Conservation (phyloP, 1,284 basidiomycete species). For the Ustilago curta region DNA sequence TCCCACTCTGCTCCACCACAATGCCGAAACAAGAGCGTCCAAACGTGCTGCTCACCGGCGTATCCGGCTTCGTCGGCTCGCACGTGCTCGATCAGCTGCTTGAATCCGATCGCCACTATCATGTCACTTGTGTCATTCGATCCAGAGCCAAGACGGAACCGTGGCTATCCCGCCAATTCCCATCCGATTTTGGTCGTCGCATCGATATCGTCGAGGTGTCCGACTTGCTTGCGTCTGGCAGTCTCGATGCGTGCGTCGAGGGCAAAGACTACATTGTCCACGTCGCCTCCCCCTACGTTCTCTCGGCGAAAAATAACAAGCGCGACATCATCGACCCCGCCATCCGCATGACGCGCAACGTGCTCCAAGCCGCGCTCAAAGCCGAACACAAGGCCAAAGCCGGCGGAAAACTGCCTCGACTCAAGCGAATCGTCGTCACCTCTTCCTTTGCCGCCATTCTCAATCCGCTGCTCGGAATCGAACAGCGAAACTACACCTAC, state of each 20-base stretch:
- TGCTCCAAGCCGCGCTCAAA: conserved; percentile 43
- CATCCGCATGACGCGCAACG: conserved; percentile 43
- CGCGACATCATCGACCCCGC: conserved; percentile 48
- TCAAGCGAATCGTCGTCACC: conserved; percentile 50
- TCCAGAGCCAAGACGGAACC: conserved; percentile 47
- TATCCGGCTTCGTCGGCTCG: conserved; percentile 48
- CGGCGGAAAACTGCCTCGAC: conserved; percentile 16
- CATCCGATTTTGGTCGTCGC: conserved; percentile 18
- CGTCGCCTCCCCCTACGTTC: conserved; percentile 46
- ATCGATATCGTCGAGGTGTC: conserved; percentile 28
- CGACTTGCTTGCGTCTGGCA: conserved; percentile 32
- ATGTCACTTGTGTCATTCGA: conserved; percentile 41
- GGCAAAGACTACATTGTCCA: conserved; percentile 49
- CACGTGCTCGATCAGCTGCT: conserved; percentile 47
- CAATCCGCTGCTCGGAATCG: conserved; percentile 41
- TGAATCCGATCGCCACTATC: conserved; percentile 38
- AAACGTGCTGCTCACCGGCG: conserved; percentile 45
- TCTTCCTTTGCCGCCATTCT: conserved; percentile 47
- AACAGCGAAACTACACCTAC: conserved; percentile 48
- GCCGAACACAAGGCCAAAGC: conserved; percentile 31
- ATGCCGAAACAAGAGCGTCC: conserved; percentile 23
- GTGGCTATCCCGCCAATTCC: conserved; percentile 33
- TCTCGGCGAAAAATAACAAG: conserved; percentile 36
- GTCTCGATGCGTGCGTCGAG: conserved; percentile 26
- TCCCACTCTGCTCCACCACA: too few relatives aligned